A percentile compares a stretch with the other conserved stretches of the same genome.
These are phyloP conservation scores for Atkinsonella texensis DNA, from an alignment of 2,329 filamentous ascomycete species.

Conservation along the genomic window DNA sequence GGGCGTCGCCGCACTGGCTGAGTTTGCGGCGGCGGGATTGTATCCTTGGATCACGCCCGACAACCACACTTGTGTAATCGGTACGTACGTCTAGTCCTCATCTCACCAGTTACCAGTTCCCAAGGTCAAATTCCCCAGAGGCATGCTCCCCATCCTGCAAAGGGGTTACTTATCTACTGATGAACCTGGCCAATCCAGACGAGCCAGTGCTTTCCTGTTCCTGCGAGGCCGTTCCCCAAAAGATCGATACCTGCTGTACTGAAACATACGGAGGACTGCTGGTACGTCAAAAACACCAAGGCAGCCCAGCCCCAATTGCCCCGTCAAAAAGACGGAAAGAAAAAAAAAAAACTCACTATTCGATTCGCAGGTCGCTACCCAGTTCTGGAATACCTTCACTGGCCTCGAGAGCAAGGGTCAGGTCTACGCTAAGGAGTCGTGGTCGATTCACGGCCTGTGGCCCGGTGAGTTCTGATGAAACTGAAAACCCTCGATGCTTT, in stretches of 20 bases:
- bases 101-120: neutral
- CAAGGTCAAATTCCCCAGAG: no score
- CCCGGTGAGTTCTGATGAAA: slow-evolving; percentile 19
- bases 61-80: slow-evolving; percentile 45
- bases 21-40: slow-evolving; percentile 21
- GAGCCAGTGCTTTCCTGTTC: slow-evolving; percentile 35
- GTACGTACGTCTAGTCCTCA: slow-evolving; percentile 23
- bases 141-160: no score
- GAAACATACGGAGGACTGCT: slow-evolving; percentile 54
- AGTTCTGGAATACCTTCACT: slow-evolving; percentile 55
- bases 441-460: slow-evolving; percentile 51
- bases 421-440: slow-evolving; percentile 42
- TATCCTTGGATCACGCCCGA: slow-evolving; percentile 32
- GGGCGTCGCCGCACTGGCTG: neutral
- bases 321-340: neutral
- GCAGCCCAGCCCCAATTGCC: no score
- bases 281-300: slow-evolving; percentile 14
- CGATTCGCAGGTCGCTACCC: slow-evolving; percentile 35
- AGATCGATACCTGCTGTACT: slow-evolving; percentile 49
- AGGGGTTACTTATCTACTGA: no score
- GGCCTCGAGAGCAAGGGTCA: slow-evolving; percentile 46
- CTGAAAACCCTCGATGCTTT: neutral
- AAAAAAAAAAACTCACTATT: no score
- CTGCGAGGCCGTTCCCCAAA: slow-evolving; percentile 25
- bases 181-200: slow-evolving; percentile 1